phyloP scores from a whole-genome alignment of 2,329 filamentous ascomycete genomes.

The Phyllosticta ampelicida region DNA sequence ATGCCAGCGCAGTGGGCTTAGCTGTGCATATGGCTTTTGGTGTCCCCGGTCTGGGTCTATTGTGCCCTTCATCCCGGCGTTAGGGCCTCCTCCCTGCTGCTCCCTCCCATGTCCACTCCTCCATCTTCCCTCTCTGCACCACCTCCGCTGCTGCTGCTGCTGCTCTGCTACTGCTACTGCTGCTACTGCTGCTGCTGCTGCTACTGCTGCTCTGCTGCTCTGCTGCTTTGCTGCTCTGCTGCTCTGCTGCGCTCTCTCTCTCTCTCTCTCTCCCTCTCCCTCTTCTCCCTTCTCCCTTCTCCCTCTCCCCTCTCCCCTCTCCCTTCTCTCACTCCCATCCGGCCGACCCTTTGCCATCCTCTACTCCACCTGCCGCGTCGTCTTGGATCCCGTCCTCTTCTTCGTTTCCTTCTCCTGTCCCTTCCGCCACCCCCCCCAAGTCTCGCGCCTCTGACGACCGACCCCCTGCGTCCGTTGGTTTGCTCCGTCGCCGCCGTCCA shows the following conservation, averaged over 20 bases:
- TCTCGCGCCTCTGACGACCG: neutral
- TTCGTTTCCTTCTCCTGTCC: constrained; percentile 3
- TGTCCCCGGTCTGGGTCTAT: neutral
- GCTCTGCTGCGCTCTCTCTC: constrained; percentile 2
- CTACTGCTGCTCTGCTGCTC: constrained; percentile 1
- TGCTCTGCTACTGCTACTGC: neutral
- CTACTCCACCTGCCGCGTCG: constrained; percentile 1
- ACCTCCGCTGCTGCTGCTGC: too few species aligned
- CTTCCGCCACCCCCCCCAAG: neutral
- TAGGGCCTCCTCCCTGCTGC: neutral
- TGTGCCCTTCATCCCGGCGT: neutral
- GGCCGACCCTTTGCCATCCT: too few species aligned
- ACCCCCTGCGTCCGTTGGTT: constrained; percentile 1
- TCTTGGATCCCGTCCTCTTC: constrained; percentile 7
- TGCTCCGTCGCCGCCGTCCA: constrained; percentile 5
- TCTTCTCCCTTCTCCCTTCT: too few species aligned
- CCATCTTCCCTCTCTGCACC: neutral
- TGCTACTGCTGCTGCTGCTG: constrained; percentile 2
- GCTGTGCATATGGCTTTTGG: neutral
- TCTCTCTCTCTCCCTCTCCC: too few species aligned
- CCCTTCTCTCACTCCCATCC: too few species aligned
- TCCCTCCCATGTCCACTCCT: neutral
- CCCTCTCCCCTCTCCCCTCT: too few species aligned
- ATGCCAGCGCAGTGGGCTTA: neutral
- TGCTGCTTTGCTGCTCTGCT: too few species aligned